Conservation (phyloP, 1,284 basidiomycete genomes). For the Leccinum subrobustum region DNA sequence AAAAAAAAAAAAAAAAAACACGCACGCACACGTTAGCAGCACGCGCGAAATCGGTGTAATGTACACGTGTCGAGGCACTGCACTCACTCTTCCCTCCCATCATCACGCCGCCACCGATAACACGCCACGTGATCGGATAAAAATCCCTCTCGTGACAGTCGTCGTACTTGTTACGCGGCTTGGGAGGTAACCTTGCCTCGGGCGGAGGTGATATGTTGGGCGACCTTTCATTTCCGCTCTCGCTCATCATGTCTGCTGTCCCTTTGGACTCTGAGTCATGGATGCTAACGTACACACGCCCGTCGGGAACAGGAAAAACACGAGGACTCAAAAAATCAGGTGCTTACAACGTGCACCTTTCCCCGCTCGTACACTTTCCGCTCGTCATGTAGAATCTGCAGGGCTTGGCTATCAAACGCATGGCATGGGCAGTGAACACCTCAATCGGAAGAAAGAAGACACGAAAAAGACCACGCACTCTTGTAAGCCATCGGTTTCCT, state of each 20-base stretch:
- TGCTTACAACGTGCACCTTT: slow-evolving; percentile 67
- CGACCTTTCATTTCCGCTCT: background rate
- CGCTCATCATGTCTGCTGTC: background rate
- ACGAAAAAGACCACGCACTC: slow-evolving; percentile 18
- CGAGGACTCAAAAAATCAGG: background rate
- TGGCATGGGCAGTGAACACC: slow-evolving; percentile 27
- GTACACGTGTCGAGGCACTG: slow-evolving; percentile 12
- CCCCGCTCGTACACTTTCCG: slow-evolving; percentile 56
- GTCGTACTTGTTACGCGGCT: slow-evolving; percentile 25
- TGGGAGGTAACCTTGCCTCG: slow-evolving; percentile 22
- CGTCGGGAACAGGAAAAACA: slow-evolving; percentile 2
- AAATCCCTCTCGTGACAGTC: slow-evolving; percentile 23
- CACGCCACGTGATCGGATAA: slow-evolving; percentile 46
- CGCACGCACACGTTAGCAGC: background rate
- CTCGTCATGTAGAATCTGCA: slow-evolving; percentile 56
- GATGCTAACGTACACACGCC: slow-evolving; percentile 32
- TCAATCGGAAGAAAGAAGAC: background rate
- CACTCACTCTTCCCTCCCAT: slow-evolving; percentile 44
- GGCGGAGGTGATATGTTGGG: background rate
- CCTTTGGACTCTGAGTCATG: slow-evolving; percentile 28
- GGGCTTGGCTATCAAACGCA: slow-evolving; percentile 52
- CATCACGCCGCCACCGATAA: slow-evolving; percentile 50
- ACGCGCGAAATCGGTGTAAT: background rate
- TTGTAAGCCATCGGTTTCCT: slow-evolving; percentile 29
- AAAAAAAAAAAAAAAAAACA: background rate